phyloP scores from a whole-genome alignment of 306 rosid genomes.

The Malus domestica region DNA sequence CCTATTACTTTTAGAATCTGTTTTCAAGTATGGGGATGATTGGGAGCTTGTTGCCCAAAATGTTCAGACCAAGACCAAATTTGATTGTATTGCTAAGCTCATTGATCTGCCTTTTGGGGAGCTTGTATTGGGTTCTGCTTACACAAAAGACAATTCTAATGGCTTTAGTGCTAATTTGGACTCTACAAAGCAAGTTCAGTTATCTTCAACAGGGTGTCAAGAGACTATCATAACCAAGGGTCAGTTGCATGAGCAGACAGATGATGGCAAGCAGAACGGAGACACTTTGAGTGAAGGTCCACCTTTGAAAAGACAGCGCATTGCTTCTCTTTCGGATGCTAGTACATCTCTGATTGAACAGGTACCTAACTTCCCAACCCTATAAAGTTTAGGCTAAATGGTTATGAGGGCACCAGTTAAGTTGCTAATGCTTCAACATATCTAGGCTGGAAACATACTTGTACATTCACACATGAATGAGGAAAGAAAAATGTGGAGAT shows the following conservation, averaged over 20 bases:
- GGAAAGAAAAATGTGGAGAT: neutral
- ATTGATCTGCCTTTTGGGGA: constrained; percentile 90
- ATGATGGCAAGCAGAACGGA: constrained; percentile 44
- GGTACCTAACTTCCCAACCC: constrained; percentile 29
- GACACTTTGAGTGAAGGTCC: constrained; percentile 52
- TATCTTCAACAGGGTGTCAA: constrained; percentile 36
- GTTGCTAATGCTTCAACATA: neutral
- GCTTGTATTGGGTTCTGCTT: constrained; percentile 48
- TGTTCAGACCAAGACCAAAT: constrained; percentile 67
- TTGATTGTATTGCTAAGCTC: constrained; percentile 74
- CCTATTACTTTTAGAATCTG: constrained; percentile 84
- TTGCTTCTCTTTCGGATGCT: constrained; percentile 42
- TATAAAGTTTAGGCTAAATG: neutral
- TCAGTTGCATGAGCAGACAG: constrained; percentile 35
- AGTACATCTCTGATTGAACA: constrained; percentile 73
- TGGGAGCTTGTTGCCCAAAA: constrained; percentile 87
- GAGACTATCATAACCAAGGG: constrained; percentile 36
- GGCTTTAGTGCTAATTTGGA: constrained; percentile 28
- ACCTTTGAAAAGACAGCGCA: constrained; percentile 50
- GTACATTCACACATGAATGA: neutral
- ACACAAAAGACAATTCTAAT: constrained; percentile 25
- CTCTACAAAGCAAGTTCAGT: constrained; percentile 30
- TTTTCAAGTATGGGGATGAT: constrained; percentile 85
- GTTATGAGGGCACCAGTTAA: neutral
- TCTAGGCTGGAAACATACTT: neutral